Conservation (phyloP, 352 stramenopile species). For the Aphanomyces cochlioides region DNA sequence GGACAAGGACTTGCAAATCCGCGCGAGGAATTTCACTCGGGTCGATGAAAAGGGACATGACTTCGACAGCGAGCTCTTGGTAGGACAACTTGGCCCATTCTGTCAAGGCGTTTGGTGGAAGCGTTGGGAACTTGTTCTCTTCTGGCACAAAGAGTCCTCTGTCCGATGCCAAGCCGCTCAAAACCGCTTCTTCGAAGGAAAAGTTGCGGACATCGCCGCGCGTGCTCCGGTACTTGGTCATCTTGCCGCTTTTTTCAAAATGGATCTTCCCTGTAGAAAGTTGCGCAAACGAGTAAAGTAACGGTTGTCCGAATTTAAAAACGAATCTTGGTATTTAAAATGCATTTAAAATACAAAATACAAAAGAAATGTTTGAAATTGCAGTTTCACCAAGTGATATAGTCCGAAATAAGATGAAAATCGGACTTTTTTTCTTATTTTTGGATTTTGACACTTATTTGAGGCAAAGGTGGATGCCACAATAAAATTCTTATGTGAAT, state of each 20-base stretch:
- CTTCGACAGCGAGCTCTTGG: conserved; percentile 89
- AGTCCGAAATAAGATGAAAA: no score
- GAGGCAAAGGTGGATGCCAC: conserved; percentile 7
- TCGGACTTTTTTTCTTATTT: no score
- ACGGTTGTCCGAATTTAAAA: no score
- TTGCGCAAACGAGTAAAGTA: not conserved
- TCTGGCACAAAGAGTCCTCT: conserved; percentile 81
- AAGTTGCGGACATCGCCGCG: conserved; percentile 72
- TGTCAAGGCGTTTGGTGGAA: conserved; percentile 60
- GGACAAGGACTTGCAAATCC: conserved; percentile 89
- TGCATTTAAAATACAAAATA: no score
- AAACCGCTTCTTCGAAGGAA: conserved; percentile 83
- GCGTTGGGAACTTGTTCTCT: conserved; percentile 66
- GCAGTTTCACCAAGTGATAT: no score
- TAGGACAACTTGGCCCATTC: conserved; percentile 91
- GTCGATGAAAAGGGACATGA: conserved; percentile 97
- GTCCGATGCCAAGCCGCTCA: conserved; percentile 80
- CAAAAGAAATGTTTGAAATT: no score
- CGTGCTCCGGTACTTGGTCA: conserved; percentile 84
- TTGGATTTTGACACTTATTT: not conserved
- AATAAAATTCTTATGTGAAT: not conserved
- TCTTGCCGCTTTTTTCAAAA: conserved; percentile 27
- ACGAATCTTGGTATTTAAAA: no score
- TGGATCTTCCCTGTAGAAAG: conserved; percentile 2
- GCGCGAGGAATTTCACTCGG: conserved; percentile 90